Evolutionary conservation across 2,329 filamentous ascomycete genomes (phyloP), one percentile per base, ranked within the genome.

Genomic region (Aspergillus pseudoglaucus): DNA sequence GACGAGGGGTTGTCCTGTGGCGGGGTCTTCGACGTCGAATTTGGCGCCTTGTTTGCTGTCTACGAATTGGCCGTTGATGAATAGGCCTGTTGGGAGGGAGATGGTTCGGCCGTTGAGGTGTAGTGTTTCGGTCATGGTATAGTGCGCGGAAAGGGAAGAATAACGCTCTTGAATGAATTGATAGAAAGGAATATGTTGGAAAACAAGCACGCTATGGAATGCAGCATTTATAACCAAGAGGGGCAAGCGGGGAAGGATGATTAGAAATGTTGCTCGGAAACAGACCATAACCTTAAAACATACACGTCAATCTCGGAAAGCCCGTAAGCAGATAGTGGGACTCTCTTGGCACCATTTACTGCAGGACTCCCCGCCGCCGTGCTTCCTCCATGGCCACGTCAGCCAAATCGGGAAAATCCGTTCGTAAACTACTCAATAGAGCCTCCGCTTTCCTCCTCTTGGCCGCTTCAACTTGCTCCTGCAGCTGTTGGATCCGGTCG

Each of bases 331-430:
- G 22, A 22, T 22, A 22, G 22, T 22, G 22, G 22, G 3, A 22
- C 22, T 22, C 22, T 22, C 22, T 22, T 22, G 22, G 22, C 22
- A 22, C 6, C 22, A 22, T 22, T 20, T 22, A 22, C 22, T 22
- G 22, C 22, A 22, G 6, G 22, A 22, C 22, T 4, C 50, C 54
- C 25, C 49, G 53, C 18, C 53, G 51, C 42, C 51, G 54, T 27
- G 54, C 56, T 41, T 58, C 56, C 30, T 55, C 55, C 37, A 47
- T 51, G 3, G 51, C 51, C 22, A 57, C 38, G 22, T 47, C 37
- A 12, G 54, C 56, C 40, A 58, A 45, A 27, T 58, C 51, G 37
- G 56, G 56, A n/a, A 55, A 58, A 42, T 55, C 51, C 17, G 49
- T 53, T 15, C 53, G 17, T 10, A 57, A 45, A 18, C 46, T 49